Evolutionary conservation across 495 filamentous ascomycete species (phyloP), one percentile per base, ranked within the genome.

Genomic region (Aspergillus coremiiformis): DNA sequence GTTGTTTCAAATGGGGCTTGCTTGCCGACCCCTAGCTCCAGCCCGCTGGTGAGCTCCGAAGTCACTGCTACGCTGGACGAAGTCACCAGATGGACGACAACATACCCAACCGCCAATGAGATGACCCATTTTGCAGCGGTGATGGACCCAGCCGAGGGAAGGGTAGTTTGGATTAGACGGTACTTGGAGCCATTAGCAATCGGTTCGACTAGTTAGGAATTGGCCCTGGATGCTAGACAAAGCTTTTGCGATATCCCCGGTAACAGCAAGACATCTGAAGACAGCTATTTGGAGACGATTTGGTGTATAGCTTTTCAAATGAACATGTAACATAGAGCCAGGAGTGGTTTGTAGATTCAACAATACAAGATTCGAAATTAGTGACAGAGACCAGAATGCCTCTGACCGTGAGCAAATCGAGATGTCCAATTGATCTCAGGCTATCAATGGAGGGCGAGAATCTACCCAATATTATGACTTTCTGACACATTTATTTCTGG

Each of bases 91-190:
- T 78, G 75, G 80, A 59, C 81, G 7, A 62, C 59, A 11, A 66
- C 62, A 9, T 75, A 71, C 51, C 79, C 79, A 0, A 70, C 73
- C 19, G 59, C 66, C 4, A 82, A 82, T 53, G 74, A 79, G 47
- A 58, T 59, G 23, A 81, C 76, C 14, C 80, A 83, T 56, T 83
- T 73, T 55, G 69, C 72, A 8, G 59, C 65, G 9, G 55, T 83
- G 17, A 70, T 83, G 72, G 78, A 80, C 64, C 70, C 78, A 5
- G 56, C 29, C 3, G 57, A 54, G 41, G 80, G 79, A 0, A 64
- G 55, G 24, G 45, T 80, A 14, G 55, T 59, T 10, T 81, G 77
- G 72, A 56, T 69, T 12, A 57, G 66, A 27, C 49, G 60, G 17
- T 78, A 68, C 33, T 30, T 59, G 19, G 61, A 58, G 33, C 64